These are phyloP conservation scores for Ophiosphaerella korrae DNA, from an alignment of 2,329 filamentous ascomycete species.

Conservation along the genomic window DNA sequence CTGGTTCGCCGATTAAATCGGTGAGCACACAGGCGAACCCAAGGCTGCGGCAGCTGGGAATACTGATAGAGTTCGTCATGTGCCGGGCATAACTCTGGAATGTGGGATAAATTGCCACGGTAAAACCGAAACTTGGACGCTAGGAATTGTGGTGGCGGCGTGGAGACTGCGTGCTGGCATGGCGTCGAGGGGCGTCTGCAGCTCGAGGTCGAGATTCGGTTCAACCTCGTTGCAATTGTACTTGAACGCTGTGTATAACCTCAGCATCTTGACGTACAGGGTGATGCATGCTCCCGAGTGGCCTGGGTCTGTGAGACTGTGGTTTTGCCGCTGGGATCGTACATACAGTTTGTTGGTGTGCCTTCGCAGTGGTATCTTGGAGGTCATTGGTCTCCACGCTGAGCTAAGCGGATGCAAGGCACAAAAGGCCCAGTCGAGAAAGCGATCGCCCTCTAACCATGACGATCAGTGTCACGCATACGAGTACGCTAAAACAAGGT, in stretches of 20 bases:
- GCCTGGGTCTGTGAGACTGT: not conserved
- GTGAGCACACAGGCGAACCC: not conserved
- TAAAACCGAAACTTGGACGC: constrained; percentile 2
- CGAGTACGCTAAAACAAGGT: constrained; percentile 14
- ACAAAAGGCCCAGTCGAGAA: constrained; percentile 6
- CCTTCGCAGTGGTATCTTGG: not conserved
- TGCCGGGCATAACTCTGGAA: constrained; percentile 4
- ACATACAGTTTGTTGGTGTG: not conserved
- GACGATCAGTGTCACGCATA: constrained; percentile 14
- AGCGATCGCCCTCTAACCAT: constrained; percentile 7
- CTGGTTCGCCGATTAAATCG: not conserved
- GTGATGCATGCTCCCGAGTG: no score
- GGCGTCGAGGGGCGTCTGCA: not conserved
- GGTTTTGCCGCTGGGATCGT: not conserved
- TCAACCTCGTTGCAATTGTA: not conserved
- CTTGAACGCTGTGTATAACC: not conserved
- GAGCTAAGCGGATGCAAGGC: constrained; percentile 11
- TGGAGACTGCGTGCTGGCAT: not conserved
- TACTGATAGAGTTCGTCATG: constrained; percentile 1
- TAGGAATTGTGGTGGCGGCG: not conserved
- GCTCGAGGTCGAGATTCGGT: not conserved
- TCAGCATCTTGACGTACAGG: not conserved
- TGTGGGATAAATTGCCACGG: constrained; percentile 1
- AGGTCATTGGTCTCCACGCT: constrained; percentile 4
- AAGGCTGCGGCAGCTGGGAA: constrained; percentile 8